Percentiles rank a stretch among this genome's conserved stretches.
phyloP scores from a whole-genome alignment of 495 filamentous ascomycete genomes.

The Sabuloglossum arenarium region DNA sequence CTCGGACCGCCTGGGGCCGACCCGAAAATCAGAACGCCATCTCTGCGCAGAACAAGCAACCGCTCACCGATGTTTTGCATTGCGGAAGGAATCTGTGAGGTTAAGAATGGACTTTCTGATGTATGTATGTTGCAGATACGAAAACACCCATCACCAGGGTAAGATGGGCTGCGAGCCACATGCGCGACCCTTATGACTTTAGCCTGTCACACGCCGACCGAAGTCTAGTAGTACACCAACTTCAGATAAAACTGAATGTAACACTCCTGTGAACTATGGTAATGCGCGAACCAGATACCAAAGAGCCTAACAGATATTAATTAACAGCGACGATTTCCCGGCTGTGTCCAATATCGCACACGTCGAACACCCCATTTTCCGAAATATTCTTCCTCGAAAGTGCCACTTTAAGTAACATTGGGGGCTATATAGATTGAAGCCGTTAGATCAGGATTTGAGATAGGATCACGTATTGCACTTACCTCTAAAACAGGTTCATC shows the following conservation, averaged over 20 bases:
- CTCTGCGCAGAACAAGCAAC: not conserved
- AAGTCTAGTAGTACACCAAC: not conserved
- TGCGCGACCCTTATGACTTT: not conserved
- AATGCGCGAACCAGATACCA: not conserved
- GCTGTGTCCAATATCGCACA: constrained; percentile 74
- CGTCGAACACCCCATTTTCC: constrained; percentile 69
- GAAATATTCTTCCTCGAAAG: constrained; percentile 43
- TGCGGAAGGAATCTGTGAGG: not conserved
- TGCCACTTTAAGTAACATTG: constrained; percentile 53
- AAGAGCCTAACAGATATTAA: not conserved
- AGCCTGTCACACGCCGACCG: not conserved
- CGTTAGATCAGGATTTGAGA: not conserved
- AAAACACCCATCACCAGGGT: not conserved
- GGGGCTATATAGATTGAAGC: constrained; percentile 12
- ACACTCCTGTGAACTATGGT: not conserved
- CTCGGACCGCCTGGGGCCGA: not conserved
- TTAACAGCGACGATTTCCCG: constrained; percentile 23
- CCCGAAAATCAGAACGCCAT: not conserved
- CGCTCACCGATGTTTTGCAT: not conserved
- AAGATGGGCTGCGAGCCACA: not conserved
- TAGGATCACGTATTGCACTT: not conserved
- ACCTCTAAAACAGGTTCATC: constrained; percentile 68
- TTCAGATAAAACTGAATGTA: not conserved
- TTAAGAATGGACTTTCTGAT: not conserved
- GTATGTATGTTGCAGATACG: not conserved